Evolutionary conservation across 2,329 filamentous ascomycete genomes (phyloP), one percentile per base, ranked within the genome.

Genomic region (Immersiporthe knoxdaviesiana): DNA sequence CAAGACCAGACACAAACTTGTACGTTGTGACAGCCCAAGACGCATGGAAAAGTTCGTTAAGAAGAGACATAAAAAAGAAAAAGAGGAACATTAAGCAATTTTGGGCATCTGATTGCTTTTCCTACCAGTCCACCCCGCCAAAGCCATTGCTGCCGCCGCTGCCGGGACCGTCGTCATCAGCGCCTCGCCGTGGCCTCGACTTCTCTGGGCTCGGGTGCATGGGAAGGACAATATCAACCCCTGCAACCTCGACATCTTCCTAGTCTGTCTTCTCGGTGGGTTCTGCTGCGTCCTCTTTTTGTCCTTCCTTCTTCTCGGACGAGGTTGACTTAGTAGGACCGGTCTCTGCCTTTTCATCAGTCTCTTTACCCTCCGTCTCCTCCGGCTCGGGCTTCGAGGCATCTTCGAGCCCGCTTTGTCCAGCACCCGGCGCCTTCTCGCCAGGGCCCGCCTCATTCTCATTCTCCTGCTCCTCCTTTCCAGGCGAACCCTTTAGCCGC

Each of bases 401-500:
- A 18, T 41, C 30, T 61, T 39, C 58, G 35, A 8, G 4, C 35
- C 35, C 35, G 35, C 4, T 35, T 8, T 35, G 4, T 35, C 35
- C 35, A 35, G 35, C 3, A 11, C 1, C 39, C 35, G 8, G 35
- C 3, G 11, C n/a, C 16, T 50, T 7, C 2, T 67, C 72, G 24
- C 54, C 63, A 63, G 69, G 71, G 65, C 41, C 70, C 24, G 52
- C 71, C 10, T 69, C 72, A 24, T 69, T 73, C 30, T 72, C 70
- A n/a, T n/a, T n/a, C 35, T 35, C 8, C 4, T 8, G 35, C 8
- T 35, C 35, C 8, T 35, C 8, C 8, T 35, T 4, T 32, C 62
- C 72, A n/a, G 71, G 73, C 11, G 81, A 81, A 65, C 84, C 83
- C 77, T 84, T 88, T 0, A 83, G 65, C 74, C 84, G 86, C 80